Base-by-base conservation (phyloP, 1,284 basidiomycete genomes). In the Chalciporus piperatoides region DNA sequence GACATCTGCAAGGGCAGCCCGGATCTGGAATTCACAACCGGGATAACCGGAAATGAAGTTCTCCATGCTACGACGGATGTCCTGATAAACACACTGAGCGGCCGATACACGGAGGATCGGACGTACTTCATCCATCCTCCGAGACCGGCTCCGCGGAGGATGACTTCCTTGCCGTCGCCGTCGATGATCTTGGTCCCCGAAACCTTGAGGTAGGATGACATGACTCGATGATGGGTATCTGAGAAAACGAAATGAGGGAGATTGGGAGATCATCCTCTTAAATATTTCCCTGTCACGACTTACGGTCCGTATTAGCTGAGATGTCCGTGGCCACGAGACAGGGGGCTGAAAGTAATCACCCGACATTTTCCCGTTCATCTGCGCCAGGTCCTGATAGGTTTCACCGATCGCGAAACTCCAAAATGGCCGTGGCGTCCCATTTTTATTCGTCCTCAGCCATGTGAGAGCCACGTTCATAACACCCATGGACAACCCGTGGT, bases 81-180 rank as follows among this genome's bases (percentile, higher is more conserved):
- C 19, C 9, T 23, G 48, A 47, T 46, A 41, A 62, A 41, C 17
- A 19, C 33, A 30, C 17, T 38, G 33, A 5, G 21, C 15, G 42
- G 24, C 46, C n/a, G 27, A 45, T 19, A 70, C 8, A n/a, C n/a
- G 19, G 42, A 17, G 10, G 27, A 10, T 36, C 37, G 41, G 42
- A 48, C 78, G 59, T 58, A 83, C 80, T 77, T 82, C 79, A 84
- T 81, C 81, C 83, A 85, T 53, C 82, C 83, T 54, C 82, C 84
- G 25, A 86, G 69, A 30, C 84, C 84, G 37, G 82, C 82, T 33
- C 84, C 85, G 24, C 82, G 73, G 48, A 86, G 72, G 55, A 83
- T 71, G 47, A 84, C 71, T 53, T 82, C 76, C 37, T 79, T 70
- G 15, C 73, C 79, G 39, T 76, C 64, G 40, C 71, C 73, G 59